A percentile compares a stretch with the other conserved stretches of the same genome.
Evolutionary conservation across 306 rosid species (phyloP).

Genomic region (Trichosanthes cucumerina): DNA sequence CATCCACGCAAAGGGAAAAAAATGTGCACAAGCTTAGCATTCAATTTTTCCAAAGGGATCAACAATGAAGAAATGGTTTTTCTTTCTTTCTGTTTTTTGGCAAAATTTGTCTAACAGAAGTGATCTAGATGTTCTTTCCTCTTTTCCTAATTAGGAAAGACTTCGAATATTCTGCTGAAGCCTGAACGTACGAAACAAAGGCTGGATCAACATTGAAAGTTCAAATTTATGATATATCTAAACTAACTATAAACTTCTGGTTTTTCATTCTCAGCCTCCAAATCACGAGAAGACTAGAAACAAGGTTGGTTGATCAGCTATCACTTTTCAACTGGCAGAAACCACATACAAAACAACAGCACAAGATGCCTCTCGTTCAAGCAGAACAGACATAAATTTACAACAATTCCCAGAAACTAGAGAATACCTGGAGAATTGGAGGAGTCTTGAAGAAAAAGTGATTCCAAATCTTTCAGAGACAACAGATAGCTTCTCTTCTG

Average conservation of each 20-base stretch:
- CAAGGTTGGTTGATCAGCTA: not conserved
- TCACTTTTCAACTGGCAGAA: not conserved
- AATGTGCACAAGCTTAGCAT: not conserved
- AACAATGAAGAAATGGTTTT: not conserved
- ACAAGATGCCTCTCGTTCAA: not conserved
- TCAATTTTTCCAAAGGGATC: not conserved
- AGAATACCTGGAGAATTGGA: slow-evolving; percentile 15
- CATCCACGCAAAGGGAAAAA: not conserved
- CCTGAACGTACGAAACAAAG: not conserved
- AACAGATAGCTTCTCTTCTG: slow-evolving; percentile 14
- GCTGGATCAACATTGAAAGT: not conserved
- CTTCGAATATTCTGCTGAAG: not conserved
- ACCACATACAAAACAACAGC: not conserved
- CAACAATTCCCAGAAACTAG: not conserved
- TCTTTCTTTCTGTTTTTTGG: not conserved
- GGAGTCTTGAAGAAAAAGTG: slow-evolving; percentile 10
- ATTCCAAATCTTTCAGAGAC: slow-evolving; percentile 13
- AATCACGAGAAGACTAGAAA: not conserved
- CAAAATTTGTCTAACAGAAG: not conserved
- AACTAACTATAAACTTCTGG: not conserved
- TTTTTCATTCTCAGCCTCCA: not conserved
- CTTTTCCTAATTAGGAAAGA: not conserved
- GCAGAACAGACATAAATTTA: slow-evolving; percentile 9
- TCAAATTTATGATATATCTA: not conserved
- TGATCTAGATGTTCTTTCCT: not conserved